Conservation (phyloP, 2,329 filamentous ascomycete genomes). For the Aspergillus hiratsukae region DNA sequence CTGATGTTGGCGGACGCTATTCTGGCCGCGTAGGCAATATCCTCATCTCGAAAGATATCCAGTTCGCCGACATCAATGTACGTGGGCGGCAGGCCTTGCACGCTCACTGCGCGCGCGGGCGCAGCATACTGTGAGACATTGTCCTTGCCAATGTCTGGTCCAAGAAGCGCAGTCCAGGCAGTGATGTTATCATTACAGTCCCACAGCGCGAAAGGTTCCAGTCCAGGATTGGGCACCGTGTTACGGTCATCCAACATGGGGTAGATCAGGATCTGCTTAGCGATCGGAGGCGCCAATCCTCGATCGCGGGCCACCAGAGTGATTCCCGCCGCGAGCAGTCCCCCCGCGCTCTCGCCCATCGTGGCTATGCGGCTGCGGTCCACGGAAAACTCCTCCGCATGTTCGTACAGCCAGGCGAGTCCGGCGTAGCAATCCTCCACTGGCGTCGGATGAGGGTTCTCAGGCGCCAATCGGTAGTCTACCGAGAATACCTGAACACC, state of each 20-base stretch:
- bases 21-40: slow-evolving; percentile 37
- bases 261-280: slow-evolving; percentile 43
- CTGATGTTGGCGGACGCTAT: slow-evolving; percentile 41
- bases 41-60: slow-evolving; percentile 43
- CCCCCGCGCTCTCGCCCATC: slow-evolving; percentile 44
- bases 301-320: slow-evolving; percentile 37
- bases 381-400: slow-evolving; percentile 39
- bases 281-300: slow-evolving; percentile 24
- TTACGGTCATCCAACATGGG: slow-evolving; percentile 47
- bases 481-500: slow-evolving; percentile 22
- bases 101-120: slow-evolving; percentile 32
- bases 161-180: slow-evolving; percentile 42
- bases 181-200: slow-evolving; percentile 35
- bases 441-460: slow-evolving; percentile 18
- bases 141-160: slow-evolving; percentile 29
- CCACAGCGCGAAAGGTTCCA: slow-evolving; percentile 35
- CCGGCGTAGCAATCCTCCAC: slow-evolving; percentile 25
- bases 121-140: slow-evolving; percentile 35
- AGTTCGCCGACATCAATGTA: slow-evolving; percentile 44
- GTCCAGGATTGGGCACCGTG: slow-evolving; percentile 27
- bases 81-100: slow-evolving; percentile 39
- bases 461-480: slow-evolving; percentile 24
- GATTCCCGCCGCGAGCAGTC: slow-evolving; percentile 37
- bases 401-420: slow-evolving; percentile 35
- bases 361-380: slow-evolving; percentile 39